Percentiles rank a stretch among this genome's conserved stretches.
Conservation (phyloP, 2,329 filamentous ascomycete genomes). For the Monilinia polystroma region DNA sequence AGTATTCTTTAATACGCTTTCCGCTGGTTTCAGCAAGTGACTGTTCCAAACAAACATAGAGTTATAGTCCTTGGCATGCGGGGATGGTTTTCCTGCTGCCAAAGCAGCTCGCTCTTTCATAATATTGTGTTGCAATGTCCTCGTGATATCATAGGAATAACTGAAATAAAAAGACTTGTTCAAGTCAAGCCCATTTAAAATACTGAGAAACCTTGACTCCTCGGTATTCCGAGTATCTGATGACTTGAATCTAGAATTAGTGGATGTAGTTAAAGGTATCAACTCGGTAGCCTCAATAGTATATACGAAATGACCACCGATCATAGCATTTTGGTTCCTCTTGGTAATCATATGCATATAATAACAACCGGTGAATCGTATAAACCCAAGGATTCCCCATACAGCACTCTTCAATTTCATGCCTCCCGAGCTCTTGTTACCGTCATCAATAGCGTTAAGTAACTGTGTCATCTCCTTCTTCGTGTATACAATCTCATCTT, state of each 20-base stretch:
- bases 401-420: slow-evolving; percentile 85
- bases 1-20: slow-evolving; percentile 67
- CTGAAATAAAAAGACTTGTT: slow-evolving; percentile 96
- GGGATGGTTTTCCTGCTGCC: slow-evolving; percentile 59
- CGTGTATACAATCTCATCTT: slow-evolving; percentile 93
- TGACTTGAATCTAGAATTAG: slow-evolving; percentile 65
- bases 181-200: slow-evolving; percentile 87
- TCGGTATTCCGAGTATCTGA: slow-evolving; percentile 76
- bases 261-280: slow-evolving; percentile 76
- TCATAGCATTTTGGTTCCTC: slow-evolving; percentile 90
- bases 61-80: slow-evolving; percentile 68
- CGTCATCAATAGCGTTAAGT: slow-evolving; percentile 92
- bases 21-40: slow-evolving; percentile 77
- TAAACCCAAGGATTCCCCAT: slow-evolving; percentile 93
- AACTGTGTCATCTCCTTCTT: slow-evolving; percentile 90
- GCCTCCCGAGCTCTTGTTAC: slow-evolving; percentile 86
- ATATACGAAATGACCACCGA: slow-evolving; percentile 94
- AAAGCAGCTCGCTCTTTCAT: slow-evolving; percentile 73
- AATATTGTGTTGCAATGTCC: slow-evolving; percentile 89
- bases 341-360: slow-evolving; percentile 98
- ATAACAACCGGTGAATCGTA: slow-evolving; percentile 90
- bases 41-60: slow-evolving; percentile 99
- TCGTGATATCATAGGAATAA: slow-evolving; percentile 95
- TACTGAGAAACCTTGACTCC: slow-evolving; percentile 83
- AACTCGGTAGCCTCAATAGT: slow-evolving; percentile 93